Conservation (phyloP, 2,329 filamentous ascomycete species). For the Purpureocillium takamizusanense region DNA sequence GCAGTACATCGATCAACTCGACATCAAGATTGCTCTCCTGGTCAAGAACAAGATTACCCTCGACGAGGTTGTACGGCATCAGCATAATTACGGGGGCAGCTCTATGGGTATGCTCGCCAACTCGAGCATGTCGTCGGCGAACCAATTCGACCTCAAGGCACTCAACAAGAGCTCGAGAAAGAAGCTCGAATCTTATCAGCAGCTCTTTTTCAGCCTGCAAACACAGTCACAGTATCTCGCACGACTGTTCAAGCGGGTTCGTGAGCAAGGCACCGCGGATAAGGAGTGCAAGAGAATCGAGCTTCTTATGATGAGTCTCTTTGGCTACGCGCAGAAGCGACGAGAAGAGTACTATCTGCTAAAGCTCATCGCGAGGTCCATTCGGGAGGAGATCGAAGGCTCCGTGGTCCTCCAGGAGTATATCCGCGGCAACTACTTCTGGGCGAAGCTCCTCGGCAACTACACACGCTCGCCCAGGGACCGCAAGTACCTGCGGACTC, state of each 20-base stretch:
- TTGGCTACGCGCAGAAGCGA: conserved; percentile 94
- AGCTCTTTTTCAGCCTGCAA: conserved; percentile 93
- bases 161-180: conserved; percentile 93
- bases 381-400: conserved; percentile 75
- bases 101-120: conserved; percentile 79
- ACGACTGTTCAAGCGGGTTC: conserved; percentile 73
- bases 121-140: conserved; percentile 77
- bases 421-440: conserved; percentile 84
- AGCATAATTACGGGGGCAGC: conserved; percentile 90
- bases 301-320: conserved; percentile 89
- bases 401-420: conserved; percentile 73
- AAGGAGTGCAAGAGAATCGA: conserved; percentile 91
- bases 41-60: conserved; percentile 99
- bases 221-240: conserved; percentile 94
- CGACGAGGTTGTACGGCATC: conserved; percentile 94
- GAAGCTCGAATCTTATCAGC: conserved; percentile 94
- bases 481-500: conserved; percentile 81
- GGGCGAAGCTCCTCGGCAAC: conserved; percentile 75
- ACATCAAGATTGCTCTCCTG: conserved; percentile 95
- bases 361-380: conserved; percentile 74
- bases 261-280: conserved; percentile 76
- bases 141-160: conserved; percentile 93
- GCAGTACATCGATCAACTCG: conserved; percentile 95
- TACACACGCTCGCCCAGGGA: conserved; percentile 89
- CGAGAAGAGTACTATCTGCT: conserved; percentile 94